A percentile compares a stretch with the other conserved stretches of the same genome.
Conservation (phyloP, 2,329 filamentous ascomycete genomes). For the Sphaerostilbella broomeana region DNA sequence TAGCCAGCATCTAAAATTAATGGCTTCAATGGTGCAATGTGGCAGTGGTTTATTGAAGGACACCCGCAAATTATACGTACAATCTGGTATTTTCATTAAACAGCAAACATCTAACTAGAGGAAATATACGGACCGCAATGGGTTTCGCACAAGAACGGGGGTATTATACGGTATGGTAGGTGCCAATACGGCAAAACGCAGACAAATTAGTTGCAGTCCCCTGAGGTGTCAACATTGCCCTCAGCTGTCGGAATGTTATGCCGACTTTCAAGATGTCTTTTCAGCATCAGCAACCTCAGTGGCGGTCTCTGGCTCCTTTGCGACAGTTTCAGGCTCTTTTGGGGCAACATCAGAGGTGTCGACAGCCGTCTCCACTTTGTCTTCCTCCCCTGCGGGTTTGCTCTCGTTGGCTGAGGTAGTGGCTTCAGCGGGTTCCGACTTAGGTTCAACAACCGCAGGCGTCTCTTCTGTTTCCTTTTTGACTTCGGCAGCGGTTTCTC, state of each 20-base stretch:
- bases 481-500: neutral
- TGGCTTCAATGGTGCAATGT: too few relatives aligned
- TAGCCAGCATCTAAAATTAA: too few relatives aligned
- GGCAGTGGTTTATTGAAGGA: too few relatives aligned
- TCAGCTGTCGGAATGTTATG: too few relatives aligned
- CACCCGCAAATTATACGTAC: neutral
- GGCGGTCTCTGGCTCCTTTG: conserved; percentile 8
- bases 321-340: neutral
- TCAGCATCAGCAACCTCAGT: conserved; percentile 4
- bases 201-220: too few relatives aligned
- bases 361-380: neutral
- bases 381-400: conserved; percentile 1
- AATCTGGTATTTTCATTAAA: neutral
- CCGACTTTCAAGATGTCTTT: conserved; percentile 3
- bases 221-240: too few relatives aligned
- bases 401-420: neutral
- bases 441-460: neutral
- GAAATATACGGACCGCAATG: neutral
- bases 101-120: neutral
- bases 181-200: neutral
- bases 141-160: neutral
- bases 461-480: neutral
- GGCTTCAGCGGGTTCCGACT: neutral
- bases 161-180: too few relatives aligned
- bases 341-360: neutral